phyloP scores from a whole-genome alignment of 768 basidiomycete genomes.

The Rubroboletus pulcherrimus region DNA sequence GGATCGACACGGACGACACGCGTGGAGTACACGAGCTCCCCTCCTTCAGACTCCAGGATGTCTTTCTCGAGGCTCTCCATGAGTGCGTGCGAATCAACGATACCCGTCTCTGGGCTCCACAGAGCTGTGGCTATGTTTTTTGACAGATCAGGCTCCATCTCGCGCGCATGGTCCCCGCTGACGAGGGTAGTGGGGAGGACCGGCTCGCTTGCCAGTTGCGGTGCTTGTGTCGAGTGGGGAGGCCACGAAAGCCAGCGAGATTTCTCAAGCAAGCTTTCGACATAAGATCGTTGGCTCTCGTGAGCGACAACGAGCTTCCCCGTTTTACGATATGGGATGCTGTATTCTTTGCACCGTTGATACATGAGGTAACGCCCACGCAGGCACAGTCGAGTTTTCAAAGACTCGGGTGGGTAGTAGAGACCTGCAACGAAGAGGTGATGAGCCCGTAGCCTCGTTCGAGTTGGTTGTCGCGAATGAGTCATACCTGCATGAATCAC shows the following conservation, averaged over 20 bases:
- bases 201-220: constrained; percentile 22
- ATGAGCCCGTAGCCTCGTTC: background rate
- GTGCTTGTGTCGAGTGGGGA: constrained; percentile 30
- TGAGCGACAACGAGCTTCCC: constrained; percentile 91
- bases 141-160: constrained; percentile 83
- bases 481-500: constrained; percentile 83
- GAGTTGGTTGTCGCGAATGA: background rate
- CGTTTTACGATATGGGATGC: constrained; percentile 65
- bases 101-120: constrained; percentile 84
- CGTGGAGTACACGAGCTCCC: constrained; percentile 74
- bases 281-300: constrained; percentile 61
- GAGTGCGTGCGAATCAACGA: constrained; percentile 80
- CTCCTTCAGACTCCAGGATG: constrained; percentile 63
- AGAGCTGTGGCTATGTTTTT: constrained; percentile 66
- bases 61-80: constrained; percentile 84
- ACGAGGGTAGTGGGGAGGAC: constrained; percentile 68
- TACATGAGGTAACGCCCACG: constrained; percentile 86
- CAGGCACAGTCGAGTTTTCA: constrained; percentile 84
- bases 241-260: constrained; percentile 54
- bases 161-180: constrained; percentile 58
- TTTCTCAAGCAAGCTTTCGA: constrained; percentile 65
- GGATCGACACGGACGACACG: constrained; percentile 84
- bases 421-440: constrained; percentile 46
- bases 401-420: constrained; percentile 77
- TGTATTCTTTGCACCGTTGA: constrained; percentile 56